Base-by-base conservation (phyloP, 805 yeast species). In the Candida railenensis region DNA sequence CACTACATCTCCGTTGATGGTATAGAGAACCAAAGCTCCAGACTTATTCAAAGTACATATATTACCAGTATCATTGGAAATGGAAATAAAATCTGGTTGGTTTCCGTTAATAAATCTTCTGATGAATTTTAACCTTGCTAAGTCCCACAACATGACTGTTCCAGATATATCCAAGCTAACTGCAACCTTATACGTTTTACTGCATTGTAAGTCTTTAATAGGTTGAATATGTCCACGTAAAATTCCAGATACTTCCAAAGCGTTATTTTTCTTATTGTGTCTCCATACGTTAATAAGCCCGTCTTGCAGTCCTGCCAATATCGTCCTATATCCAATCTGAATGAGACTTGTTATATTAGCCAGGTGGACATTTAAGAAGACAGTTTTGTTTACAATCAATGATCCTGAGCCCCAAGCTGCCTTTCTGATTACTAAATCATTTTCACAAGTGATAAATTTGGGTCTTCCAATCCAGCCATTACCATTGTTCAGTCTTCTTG, bases 241-340 rank as follows among this genome's bases (percentile, higher is more conserved):
- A 43, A 75, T 65, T 20, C 67, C 56, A 53, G 73, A 76, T 57
- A 64, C 71, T 44, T 73, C 73, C 33, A 78, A 62, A 54, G 53
- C 57, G 11, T 51, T 36, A 3, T 32, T 49, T 34, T 63, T 58
- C 21, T 63, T 55, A 14, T 66, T 57, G 51, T 76, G 74, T 44
- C 65, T 74, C 83, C 91, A 81, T 11, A 81, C 66, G 51, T 81
- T 79, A 12, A 88, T 73, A 1, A 80, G 64, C 1, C 92, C 92
- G 57, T 76, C 83, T 11, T 65, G 62, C 8, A 83, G 67, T 0
- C 82, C 85, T 2, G 82, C 69, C 11, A 79, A 47, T 49, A 82
- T 69, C 34, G 62, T 57, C 43, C 66, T 65, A 46, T 67, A 61
- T 1, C 78, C 76, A 25, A 78, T 54, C 30, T 74, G 71, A 22